Percentiles rank a stretch among this genome's conserved stretches.
phyloP scores from a whole-genome alignment of 2,329 filamentous ascomycete genomes.

The Cryphonectria parasitica region DNA sequence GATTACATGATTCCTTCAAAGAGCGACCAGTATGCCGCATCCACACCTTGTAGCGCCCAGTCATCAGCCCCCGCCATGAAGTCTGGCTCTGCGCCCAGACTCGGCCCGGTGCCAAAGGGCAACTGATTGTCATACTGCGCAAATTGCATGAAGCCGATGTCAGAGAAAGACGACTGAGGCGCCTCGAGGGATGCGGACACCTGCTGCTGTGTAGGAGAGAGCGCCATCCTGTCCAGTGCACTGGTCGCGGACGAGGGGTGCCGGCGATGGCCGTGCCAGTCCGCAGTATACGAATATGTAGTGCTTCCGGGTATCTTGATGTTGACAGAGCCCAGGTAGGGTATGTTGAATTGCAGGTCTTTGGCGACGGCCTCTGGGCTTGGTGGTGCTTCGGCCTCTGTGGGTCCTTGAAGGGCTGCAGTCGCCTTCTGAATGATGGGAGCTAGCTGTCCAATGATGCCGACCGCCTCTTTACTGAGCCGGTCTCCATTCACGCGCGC shows the following conservation, averaged over 20 bases:
- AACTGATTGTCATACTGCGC: conserved; percentile 18
- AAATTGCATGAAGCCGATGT: conserved; percentile 17
- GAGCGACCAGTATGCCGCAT: conserved; percentile 32
- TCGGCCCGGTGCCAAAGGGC: conserved; percentile 11
- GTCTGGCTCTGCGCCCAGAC: conserved; percentile 25
- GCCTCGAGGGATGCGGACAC: conserved; percentile 14
- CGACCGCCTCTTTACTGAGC: conserved; percentile 46
- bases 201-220: conserved; percentile 24
- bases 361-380: conserved; percentile 24
- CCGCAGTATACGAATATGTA: not conserved
- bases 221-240: conserved; percentile 17
- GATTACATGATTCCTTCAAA: conserved; percentile 26
- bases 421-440: conserved; percentile 43
- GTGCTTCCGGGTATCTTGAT: conserved; percentile 39
- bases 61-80: conserved; percentile 32
- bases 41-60: conserved; percentile 32
- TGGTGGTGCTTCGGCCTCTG: conserved; percentile 22
- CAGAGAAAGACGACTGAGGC: not conserved
- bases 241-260: conserved; percentile 15
- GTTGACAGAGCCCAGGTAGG: conserved; percentile 52
- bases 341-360: conserved; percentile 47
- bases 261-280: conserved; percentile 13
- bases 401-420: not conserved
- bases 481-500: conserved; percentile 45
- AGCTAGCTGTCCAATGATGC: conserved; percentile 48